These are phyloP conservation scores for Telfairia occidentalis DNA, from an alignment of 331 rosid genomes.

Conservation along the genomic window DNA sequence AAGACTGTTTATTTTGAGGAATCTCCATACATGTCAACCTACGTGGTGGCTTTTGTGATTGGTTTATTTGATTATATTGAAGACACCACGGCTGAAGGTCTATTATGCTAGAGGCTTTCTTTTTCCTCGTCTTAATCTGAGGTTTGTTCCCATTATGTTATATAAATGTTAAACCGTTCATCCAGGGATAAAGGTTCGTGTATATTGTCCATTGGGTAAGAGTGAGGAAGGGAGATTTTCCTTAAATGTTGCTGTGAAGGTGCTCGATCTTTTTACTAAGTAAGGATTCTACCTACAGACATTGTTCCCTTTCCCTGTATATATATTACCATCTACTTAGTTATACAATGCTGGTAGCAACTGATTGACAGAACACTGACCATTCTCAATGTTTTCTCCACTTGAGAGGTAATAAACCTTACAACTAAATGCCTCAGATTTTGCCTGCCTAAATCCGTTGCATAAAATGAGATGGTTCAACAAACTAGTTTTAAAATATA, in stretches of 20 bases:
- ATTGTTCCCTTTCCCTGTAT: background rate
- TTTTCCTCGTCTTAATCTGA: background rate
- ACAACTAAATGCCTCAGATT: background rate
- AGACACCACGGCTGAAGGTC: slow-evolving; percentile 35
- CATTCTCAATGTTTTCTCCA: background rate
- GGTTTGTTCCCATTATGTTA: background rate
- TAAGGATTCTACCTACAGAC: slow-evolving; percentile 9
- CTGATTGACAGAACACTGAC: background rate
- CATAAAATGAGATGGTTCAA: background rate
- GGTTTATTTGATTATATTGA: slow-evolving; percentile 45
- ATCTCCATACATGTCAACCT: slow-evolving; percentile 59
- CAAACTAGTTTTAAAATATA: background rate
- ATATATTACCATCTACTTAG: background rate
- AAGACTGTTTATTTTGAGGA: slow-evolving; percentile 40
- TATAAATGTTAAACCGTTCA: background rate
- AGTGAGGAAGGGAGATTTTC: slow-evolving; percentile 27
- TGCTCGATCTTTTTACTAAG: slow-evolving; percentile 24
- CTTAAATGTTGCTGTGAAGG: slow-evolving; percentile 27
- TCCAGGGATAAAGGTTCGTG: slow-evolving; percentile 32
- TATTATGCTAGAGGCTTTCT: background rate
- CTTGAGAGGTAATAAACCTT: background rate
- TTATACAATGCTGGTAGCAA: background rate
- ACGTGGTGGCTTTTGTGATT: slow-evolving; percentile 48
- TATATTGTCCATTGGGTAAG: slow-evolving; percentile 32
- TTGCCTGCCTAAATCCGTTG: background rate